phyloP scores from a whole-genome alignment of 2,329 filamentous ascomycete genomes.

The Endoconidiophora polonica region DNA sequence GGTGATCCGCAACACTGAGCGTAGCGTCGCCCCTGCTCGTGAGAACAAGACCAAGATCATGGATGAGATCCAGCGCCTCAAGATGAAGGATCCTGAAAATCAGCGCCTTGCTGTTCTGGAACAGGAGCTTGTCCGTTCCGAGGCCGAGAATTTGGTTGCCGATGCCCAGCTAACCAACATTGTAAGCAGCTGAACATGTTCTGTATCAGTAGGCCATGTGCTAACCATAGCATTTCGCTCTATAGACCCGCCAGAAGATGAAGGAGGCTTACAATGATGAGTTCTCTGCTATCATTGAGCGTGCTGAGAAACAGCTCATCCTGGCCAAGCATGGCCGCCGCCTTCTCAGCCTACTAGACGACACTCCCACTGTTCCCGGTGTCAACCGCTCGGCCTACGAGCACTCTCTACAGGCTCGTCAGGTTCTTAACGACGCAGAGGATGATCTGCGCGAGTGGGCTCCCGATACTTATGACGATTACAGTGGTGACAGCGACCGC shows the following conservation, averaged over 20 bases:
- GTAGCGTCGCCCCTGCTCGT: slow-evolving; percentile 81
- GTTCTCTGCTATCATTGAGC: slow-evolving; percentile 81
- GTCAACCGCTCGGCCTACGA: slow-evolving; percentile 57
- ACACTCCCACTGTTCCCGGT: slow-evolving; percentile 76
- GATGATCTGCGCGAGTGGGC: slow-evolving; percentile 69
- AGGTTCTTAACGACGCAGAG: slow-evolving; percentile 85
- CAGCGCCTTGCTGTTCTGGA: slow-evolving; percentile 69
- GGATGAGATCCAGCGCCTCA: slow-evolving; percentile 83
- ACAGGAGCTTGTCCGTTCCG: slow-evolving; percentile 88
- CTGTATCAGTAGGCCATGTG: neutral
- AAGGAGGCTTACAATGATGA: slow-evolving; percentile 87
- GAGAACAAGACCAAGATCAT: slow-evolving; percentile 75
- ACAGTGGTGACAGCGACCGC: slow-evolving; percentile 6
- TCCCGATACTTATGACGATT: slow-evolving; percentile 24
- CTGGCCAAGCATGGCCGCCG: slow-evolving; percentile 80
- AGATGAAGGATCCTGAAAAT: slow-evolving; percentile 80
- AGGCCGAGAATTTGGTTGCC: slow-evolving; percentile 89
- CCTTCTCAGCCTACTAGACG: slow-evolving; percentile 72
- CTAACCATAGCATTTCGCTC: neutral
- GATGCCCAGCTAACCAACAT: slow-evolving; percentile 94
- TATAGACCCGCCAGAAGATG: slow-evolving; percentile 79
- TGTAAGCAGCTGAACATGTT: slow-evolving; percentile 32
- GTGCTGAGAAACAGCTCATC: slow-evolving; percentile 91
- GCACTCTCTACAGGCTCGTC: slow-evolving; percentile 50
- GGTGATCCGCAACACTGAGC: slow-evolving; percentile 87